These are phyloP conservation scores for Hansenula anomala DNA, from an alignment of 1,139 yeast genomes.

Conservation along the genomic window DNA sequence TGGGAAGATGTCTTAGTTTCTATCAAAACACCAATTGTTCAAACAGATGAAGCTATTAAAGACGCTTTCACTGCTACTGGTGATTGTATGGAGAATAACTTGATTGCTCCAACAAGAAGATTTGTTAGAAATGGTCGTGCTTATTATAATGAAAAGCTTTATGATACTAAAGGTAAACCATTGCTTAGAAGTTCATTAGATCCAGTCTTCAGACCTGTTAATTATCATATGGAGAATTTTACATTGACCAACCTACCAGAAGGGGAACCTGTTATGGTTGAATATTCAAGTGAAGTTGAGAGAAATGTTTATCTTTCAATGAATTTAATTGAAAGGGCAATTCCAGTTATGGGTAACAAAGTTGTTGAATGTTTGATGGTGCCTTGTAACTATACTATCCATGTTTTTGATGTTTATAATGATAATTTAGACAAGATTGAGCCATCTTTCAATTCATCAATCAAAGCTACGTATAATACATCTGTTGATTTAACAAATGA, in stretches of 20 bases:
- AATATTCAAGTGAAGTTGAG: conserved; percentile 47
- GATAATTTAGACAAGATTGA: conserved; percentile 26
- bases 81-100: conserved; percentile 20
- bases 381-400: conserved; percentile 26
- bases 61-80: conserved; percentile 24
- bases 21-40: conserved; percentile 24
- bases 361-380: conserved; percentile 16
- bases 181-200: conserved; percentile 56
- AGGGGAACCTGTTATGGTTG: conserved; percentile 36
- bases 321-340: conserved; percentile 31
- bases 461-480: conserved; percentile 25
- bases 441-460: conserved; percentile 20
- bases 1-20: conserved; percentile 25
- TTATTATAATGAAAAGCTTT: conserved; percentile 35
- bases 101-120: conserved; percentile 42
- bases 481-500: conserved; percentile 18
- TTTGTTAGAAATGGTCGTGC: conserved; percentile 36
- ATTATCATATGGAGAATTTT: conserved; percentile 43
- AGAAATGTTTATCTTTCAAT: conserved; percentile 41
- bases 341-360: conserved; percentile 23
- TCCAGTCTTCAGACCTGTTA: conserved; percentile 58
- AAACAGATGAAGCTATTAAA: conserved; percentile 22
- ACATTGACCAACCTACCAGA: conserved; percentile 45
- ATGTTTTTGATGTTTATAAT: conserved; percentile 27
- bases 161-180: conserved; percentile 59